Evolutionary conservation across 78 protist species (phyloP).

Genomic region (Planoprotostelium fungivorum): DNA sequence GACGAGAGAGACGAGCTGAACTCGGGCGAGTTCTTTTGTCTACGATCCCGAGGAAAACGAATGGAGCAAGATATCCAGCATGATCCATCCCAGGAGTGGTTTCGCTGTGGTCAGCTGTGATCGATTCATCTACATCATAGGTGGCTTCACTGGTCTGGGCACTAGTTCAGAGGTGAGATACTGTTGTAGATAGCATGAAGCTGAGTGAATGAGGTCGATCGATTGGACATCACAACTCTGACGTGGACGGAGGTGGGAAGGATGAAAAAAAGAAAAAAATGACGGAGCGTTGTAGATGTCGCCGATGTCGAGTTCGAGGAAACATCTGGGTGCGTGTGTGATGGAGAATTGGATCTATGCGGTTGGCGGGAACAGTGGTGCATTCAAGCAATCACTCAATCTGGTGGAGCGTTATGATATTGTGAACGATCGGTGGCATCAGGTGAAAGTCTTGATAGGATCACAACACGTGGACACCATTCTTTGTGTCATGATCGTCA

Average conservation of each 20-base stretch:
- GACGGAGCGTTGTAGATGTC: neutral
- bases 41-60: neutral
- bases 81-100: neutral
- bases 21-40: neutral
- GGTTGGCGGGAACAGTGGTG: neutral
- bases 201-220: neutral
- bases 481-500: no score
- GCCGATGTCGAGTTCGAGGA: neutral
- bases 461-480: no score
- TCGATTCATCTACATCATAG: neutral
- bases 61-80: neutral
- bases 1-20: neutral
- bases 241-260: neutral
- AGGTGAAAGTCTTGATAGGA: no score
- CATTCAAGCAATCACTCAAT: neutral
- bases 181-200: neutral
- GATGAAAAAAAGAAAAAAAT: no score
- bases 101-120: neutral
- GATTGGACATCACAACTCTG: neutral
- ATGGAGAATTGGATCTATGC: neutral
- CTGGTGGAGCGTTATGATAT: neutral
- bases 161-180: neutral
- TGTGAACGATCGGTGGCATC: neutral
- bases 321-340: neutral
- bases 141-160: neutral